Percentiles rank a stretch among this genome's conserved stretches.
These are phyloP conservation scores for Suillus plorans DNA, from an alignment of 768 basidiomycete genomes.

Conservation along the genomic window DNA sequence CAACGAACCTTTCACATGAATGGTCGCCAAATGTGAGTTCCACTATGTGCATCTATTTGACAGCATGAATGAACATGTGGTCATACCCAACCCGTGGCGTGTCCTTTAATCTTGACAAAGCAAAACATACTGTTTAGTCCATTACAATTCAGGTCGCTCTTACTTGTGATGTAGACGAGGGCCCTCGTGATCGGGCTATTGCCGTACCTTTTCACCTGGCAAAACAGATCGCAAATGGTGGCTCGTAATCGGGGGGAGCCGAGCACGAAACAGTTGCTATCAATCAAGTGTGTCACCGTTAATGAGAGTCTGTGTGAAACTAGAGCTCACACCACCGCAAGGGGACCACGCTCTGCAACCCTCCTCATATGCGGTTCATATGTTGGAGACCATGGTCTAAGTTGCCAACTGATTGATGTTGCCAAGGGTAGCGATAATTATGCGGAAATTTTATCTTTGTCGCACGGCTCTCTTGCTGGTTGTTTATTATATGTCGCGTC, in stretches of 20 bases:
- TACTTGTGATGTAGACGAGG: constrained; percentile 76
- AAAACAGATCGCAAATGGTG: constrained; percentile 73
- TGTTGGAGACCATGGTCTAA: constrained; percentile 87
- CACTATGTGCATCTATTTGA: background rate
- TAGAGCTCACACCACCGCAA: constrained; percentile 86
- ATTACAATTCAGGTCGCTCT: constrained; percentile 80
- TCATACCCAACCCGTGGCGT: constrained; percentile 85
- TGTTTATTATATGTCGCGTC: background rate
- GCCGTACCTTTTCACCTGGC: constrained; percentile 90
- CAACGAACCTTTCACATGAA: background rate
- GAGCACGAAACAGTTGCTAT: constrained; percentile 69
- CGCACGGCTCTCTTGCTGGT: background rate
- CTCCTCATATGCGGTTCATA: constrained; percentile 92
- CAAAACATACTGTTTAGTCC: constrained; percentile 78
- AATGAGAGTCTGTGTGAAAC: constrained; percentile 64
- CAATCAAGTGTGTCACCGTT: constrained; percentile 85
- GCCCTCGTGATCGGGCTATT: constrained; percentile 72
- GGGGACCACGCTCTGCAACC: constrained; percentile 81
- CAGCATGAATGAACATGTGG: background rate
- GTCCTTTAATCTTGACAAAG: constrained; percentile 78
- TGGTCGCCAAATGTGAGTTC: too few relatives aligned
- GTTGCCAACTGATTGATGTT: constrained; percentile 77
- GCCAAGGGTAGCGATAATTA: constrained; percentile 69
- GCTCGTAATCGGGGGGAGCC: constrained; percentile 93
- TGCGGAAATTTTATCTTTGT: background rate